phyloP scores from a whole-genome alignment of 1,284 basidiomycete genomes.

The Leccinum ponderosum region DNA sequence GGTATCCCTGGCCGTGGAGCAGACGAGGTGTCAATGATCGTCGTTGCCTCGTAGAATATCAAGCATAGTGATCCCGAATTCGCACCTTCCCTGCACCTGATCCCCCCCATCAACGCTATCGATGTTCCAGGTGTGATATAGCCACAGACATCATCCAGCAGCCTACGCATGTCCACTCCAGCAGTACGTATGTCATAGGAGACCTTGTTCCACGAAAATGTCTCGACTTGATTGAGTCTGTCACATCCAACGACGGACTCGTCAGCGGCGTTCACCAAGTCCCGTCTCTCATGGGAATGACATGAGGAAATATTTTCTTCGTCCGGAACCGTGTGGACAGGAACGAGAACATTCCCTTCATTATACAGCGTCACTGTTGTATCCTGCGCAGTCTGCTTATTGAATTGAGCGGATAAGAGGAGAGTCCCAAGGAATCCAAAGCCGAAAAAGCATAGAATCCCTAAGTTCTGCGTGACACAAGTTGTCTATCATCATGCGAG shows the following conservation, averaged over 20 bases:
- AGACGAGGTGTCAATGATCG: no score
- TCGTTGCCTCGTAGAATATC: no score
- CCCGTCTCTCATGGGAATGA: slow-evolving; percentile 1
- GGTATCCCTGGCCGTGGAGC: no score
- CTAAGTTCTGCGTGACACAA: slow-evolving; percentile 50
- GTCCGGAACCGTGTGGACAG: not conserved
- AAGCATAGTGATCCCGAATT: no score
- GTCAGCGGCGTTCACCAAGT: not conserved
- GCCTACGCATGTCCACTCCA: slow-evolving; percentile 52
- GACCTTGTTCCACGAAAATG: slow-evolving; percentile 63
- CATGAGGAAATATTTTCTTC: slow-evolving; percentile 16
- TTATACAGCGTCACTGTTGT: slow-evolving; percentile 42
- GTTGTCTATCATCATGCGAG: no score
- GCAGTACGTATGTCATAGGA: slow-evolving; percentile 41
- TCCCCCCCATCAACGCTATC: slow-evolving; percentile 75
- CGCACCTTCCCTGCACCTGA: slow-evolving; percentile 73
- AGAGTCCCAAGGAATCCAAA: slow-evolving; percentile 47
- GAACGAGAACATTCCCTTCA: slow-evolving; percentile 28
- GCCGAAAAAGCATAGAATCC: slow-evolving; percentile 45
- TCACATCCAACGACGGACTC: slow-evolving; percentile 20
- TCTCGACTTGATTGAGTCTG: slow-evolving; percentile 38
- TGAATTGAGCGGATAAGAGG: slow-evolving; percentile 49
- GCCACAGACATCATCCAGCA: slow-evolving; percentile 80
- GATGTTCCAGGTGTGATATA: slow-evolving; percentile 81
- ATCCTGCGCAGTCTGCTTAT: slow-evolving; percentile 31